Conservation (phyloP, 805 yeast genomes). For the Candida coquimbonensis region DNA sequence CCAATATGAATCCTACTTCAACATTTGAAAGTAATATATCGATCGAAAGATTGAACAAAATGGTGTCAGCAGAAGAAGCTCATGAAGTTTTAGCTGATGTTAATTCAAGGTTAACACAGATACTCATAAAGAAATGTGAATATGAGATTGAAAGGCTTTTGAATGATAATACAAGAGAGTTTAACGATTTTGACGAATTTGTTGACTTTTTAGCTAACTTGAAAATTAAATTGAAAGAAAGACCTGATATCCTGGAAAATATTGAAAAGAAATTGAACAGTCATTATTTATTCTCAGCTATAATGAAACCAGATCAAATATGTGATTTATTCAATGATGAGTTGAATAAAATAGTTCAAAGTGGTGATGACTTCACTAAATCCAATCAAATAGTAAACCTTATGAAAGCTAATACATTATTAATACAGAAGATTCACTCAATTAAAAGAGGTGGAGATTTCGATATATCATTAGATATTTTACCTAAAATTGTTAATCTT, state of each 20-base stretch:
- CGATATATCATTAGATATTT: background rate
- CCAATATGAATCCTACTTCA: background rate
- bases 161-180: background rate
- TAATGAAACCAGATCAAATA: background rate
- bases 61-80: background rate
- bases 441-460: background rate
- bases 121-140: slow-evolving; percentile 1
- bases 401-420: background rate
- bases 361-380: background rate
- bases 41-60: background rate
- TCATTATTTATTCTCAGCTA: background rate
- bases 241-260: background rate
- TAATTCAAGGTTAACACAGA: background rate
- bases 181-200: background rate
- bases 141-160: background rate
- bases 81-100: background rate
- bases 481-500: background rate
- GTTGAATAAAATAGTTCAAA: background rate
- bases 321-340: background rate
- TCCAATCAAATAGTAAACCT: background rate
- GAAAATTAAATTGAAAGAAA: background rate
- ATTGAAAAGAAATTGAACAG: background rate
- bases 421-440: background rate
- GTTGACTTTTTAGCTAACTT: background rate
- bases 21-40: background rate